These are phyloP conservation scores for Exserohilum turcica DNA, from an alignment of 2,329 filamentous ascomycete genomes.

Conservation along the genomic window DNA sequence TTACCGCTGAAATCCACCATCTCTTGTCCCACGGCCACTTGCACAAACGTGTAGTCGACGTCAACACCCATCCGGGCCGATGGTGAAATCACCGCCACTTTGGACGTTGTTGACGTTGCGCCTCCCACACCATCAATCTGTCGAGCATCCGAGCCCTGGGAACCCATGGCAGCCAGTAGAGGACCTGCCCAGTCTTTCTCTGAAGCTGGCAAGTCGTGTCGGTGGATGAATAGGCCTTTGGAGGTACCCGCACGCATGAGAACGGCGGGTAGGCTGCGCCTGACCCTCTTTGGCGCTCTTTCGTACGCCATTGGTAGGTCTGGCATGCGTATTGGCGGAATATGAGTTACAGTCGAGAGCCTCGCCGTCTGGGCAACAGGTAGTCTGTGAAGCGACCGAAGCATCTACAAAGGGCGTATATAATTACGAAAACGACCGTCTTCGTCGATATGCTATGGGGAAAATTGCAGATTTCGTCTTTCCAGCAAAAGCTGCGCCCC, in stretches of 20 bases:
- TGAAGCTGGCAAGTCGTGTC: conserved; percentile 57
- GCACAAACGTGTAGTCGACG: conserved; percentile 73
- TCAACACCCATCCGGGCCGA: conserved; percentile 55
- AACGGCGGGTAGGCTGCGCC: conserved; percentile 41
- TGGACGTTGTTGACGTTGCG: conserved; percentile 70
- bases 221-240: conserved; percentile 49
- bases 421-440: neutral
- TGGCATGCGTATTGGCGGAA: conserved; percentile 7
- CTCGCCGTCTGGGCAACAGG: neutral
- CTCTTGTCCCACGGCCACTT: conserved; percentile 66
- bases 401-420: conserved; percentile 7
- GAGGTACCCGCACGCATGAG: conserved; percentile 50
- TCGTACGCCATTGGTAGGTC: conserved; percentile 16
- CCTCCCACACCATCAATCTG: conserved; percentile 75
- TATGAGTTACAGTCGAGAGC: conserved; percentile 6
- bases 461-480: neutral
- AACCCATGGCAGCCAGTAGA: conserved; percentile 65
- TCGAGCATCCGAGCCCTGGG: conserved; percentile 67
- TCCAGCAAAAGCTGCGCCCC: neutral
- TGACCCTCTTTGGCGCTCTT: conserved; percentile 18
- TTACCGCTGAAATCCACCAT: conserved; percentile 71
- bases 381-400: conserved; percentile 7
- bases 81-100: conserved; percentile 67
- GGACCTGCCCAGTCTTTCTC: conserved; percentile 58
- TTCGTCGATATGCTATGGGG: neutral